phyloP scores from a whole-genome alignment of 441 rosid species.

The Erysimum pusillum region DNA sequence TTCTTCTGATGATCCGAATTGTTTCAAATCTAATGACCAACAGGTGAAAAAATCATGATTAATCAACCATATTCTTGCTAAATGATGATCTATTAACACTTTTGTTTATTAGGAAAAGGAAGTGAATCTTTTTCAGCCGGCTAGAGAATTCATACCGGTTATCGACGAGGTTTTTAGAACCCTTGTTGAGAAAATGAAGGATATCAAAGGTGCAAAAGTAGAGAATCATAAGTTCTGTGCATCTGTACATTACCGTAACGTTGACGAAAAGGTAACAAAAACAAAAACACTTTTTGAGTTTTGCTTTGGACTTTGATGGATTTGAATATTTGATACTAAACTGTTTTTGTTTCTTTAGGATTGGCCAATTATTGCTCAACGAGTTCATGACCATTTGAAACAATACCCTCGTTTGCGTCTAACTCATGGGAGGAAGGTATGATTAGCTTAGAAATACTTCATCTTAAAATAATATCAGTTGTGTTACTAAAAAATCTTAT shows the following conservation, averaged over 20 bases:
- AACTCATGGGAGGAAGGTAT: conserved; percentile 96
- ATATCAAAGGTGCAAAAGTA: conserved; percentile 79
- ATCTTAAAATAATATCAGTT: neutral
- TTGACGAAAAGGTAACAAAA: conserved; percentile 79
- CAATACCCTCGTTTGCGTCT: conserved; percentile 80
- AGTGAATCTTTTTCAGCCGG: conserved; percentile 87
- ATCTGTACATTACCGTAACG: conserved; percentile 95
- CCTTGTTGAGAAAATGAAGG: conserved; percentile 79
- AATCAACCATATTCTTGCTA: neutral
- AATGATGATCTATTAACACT: conserved; percentile 9
- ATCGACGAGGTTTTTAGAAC: conserved; percentile 88
- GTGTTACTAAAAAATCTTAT: too few species aligned
- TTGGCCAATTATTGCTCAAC: conserved; percentile 84
- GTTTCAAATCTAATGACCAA: conserved; percentile 68
- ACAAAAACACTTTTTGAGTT: neutral
- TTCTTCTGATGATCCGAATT: conserved; percentile 53
- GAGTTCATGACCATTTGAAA: conserved; percentile 81
- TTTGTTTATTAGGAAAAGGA: conserved; percentile 70
- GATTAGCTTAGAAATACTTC: neutral
- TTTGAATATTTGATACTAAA: conserved; percentile 3
- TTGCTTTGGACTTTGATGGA: neutral
- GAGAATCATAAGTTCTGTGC: conserved; percentile 94
- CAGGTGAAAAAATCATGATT: conserved; percentile 46
- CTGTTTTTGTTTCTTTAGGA: conserved; percentile 51
- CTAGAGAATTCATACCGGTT: conserved; percentile 78